Conservation (phyloP, 148 eudicot species). For the Selenicereus undatus region DNA sequence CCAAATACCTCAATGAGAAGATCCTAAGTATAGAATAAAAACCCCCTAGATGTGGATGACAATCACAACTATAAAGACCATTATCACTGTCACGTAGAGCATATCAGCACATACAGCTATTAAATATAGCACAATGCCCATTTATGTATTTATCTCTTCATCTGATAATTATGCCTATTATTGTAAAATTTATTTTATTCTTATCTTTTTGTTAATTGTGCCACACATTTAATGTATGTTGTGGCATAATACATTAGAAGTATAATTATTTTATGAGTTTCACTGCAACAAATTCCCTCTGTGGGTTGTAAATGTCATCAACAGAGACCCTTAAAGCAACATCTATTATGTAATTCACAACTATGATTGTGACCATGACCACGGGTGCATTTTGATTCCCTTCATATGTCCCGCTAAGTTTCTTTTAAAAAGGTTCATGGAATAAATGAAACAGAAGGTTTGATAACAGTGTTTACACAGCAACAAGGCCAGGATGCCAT, state of each 20-base stretch:
- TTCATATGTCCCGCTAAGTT: neutral
- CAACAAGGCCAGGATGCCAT: neutral
- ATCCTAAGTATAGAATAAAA: neutral
- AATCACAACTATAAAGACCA: neutral
- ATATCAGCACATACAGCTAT: neutral
- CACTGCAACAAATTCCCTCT: neutral
- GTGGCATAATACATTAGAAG: neutral
- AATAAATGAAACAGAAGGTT: neutral
- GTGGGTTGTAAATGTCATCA: neutral
- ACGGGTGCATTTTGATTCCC: neutral
- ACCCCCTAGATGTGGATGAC: neutral
- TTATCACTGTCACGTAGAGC: neutral
- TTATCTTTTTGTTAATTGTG: too few species aligned
- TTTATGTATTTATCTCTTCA: neutral
- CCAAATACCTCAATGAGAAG: neutral
- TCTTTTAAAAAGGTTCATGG: neutral
- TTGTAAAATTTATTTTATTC: too few species aligned
- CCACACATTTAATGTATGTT: neutral
- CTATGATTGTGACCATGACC: neutral
- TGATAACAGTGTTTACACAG: neutral
- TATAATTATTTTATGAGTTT: neutral
- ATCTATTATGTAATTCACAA: neutral
- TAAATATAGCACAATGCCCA: neutral
- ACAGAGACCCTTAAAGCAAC: too few species aligned
- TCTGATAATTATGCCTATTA: neutral